phyloP scores from a whole-genome alignment of 2,329 filamentous ascomycete species.

The Rutstroemia sp. region DNA sequence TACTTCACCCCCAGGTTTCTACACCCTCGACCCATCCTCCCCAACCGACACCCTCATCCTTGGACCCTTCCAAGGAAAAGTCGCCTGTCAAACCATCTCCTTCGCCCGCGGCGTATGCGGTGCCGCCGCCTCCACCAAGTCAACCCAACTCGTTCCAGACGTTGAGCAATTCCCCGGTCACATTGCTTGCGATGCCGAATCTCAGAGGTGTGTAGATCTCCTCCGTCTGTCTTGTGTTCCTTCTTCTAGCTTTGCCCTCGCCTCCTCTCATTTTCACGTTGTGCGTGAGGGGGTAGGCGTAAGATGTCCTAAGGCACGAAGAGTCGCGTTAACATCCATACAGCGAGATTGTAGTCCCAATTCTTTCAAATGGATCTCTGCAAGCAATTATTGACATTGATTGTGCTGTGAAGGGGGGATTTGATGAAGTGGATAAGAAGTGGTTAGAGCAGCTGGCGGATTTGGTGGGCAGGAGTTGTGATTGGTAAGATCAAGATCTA shows the following conservation, averaged over 20 bases:
- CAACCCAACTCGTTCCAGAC: conserved; percentile 61
- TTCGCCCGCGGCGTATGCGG: conserved; percentile 74
- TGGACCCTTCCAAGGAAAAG: conserved; percentile 73
- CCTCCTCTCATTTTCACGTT: no score
- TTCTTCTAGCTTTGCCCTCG: no score
- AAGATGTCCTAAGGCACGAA: no score
- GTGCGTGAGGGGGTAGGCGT: no score
- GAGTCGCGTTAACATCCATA: no score
- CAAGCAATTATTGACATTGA: conserved; percentile 77
- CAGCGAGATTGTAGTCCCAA: conserved; percentile 77
- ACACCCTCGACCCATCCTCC: conserved; percentile 49
- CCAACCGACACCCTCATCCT: conserved; percentile 55
- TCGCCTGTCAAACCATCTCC: conserved; percentile 70
- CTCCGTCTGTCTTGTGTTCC: no score
- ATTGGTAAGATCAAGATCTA: conserved; percentile 44
- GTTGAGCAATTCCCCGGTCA: conserved; percentile 72
- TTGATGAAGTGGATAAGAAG: conserved; percentile 58
- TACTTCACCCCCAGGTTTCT: conserved; percentile 51
- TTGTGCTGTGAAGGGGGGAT: conserved; percentile 59
- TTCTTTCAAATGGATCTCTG: conserved; percentile 41
- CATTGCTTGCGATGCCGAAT: conserved; percentile 73
- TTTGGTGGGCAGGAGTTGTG: conserved; percentile 52
- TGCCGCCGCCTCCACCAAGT: conserved; percentile 49
- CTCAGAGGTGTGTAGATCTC: conserved; percentile 32
- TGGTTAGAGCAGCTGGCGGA: conserved; percentile 60